A percentile compares a stretch with the other conserved stretches of the same genome.
Conservation (phyloP, 768 basidiomycete genomes). For the Leccinum subgranulosum region DNA sequence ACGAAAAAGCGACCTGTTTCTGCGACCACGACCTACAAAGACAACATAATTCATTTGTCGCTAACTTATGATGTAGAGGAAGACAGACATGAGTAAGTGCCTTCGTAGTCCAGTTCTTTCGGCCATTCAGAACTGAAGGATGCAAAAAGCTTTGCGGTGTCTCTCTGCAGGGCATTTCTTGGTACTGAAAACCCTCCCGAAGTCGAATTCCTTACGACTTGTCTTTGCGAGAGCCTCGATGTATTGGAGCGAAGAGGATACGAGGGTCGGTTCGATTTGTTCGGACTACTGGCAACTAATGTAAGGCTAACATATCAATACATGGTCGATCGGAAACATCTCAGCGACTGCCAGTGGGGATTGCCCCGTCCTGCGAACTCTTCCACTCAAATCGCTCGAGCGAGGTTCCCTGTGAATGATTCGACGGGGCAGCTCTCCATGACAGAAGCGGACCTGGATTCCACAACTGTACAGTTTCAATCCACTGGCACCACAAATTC, state of each 20-base stretch:
- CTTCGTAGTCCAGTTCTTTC: neutral
- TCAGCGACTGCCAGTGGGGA: constrained; percentile 44
- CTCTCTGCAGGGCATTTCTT: constrained; percentile 75
- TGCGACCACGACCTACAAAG: constrained; percentile 54
- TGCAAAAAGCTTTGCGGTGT: constrained; percentile 67
- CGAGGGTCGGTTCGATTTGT: constrained; percentile 48
- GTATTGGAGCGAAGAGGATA: constrained; percentile 78
- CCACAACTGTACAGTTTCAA: neutral
- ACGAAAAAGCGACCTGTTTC: constrained; percentile 60
- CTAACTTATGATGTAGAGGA: constrained; percentile 63
- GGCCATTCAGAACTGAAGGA: neutral
- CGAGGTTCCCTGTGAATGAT: neutral
- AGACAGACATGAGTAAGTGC: constrained; percentile 80
- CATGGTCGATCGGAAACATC: constrained; percentile 53
- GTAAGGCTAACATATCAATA: constrained; percentile 5
- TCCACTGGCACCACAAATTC: neutral
- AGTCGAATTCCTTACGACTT: constrained; percentile 82
- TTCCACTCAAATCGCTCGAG: too few species aligned
- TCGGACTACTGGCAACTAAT: neutral
- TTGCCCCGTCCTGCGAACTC: constrained; percentile 40
- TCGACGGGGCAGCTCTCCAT: neutral
- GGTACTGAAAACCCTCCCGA: constrained; percentile 77
- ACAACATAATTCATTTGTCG: constrained; percentile 64
- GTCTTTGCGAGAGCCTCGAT: constrained; percentile 83
- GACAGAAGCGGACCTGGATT: neutral